Percentiles rank a stretch among this genome's conserved stretches.
Evolutionary conservation across 371 early-diverging fungal genomes (phyloP).

Genomic region (Rhizomucor miehei): DNA sequence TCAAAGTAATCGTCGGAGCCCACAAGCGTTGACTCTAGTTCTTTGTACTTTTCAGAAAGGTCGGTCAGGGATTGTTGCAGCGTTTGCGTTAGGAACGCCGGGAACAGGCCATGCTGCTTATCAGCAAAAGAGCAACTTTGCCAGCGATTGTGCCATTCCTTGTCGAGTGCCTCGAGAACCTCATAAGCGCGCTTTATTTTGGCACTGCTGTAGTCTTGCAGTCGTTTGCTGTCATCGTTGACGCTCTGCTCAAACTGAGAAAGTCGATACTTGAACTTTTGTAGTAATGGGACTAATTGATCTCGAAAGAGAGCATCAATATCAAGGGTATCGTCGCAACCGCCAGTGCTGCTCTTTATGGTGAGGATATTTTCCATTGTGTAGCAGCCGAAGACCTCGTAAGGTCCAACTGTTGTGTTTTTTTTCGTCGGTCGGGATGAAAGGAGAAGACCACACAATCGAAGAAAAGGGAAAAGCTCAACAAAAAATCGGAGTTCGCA

Average conservation of each 20-base stretch:
- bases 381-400: background rate
- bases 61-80: conserved; percentile 23
- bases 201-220: conserved; percentile 27
- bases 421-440: background rate
- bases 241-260: conserved; percentile 33
- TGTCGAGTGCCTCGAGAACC: conserved; percentile 29
- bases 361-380: conserved; percentile 44
- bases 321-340: conserved; percentile 33
- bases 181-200: conserved; percentile 35
- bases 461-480: background rate
- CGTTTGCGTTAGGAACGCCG: conserved; percentile 6
- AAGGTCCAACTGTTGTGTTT: background rate
- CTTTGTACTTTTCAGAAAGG: conserved; percentile 23
- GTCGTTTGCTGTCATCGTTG: conserved; percentile 25
- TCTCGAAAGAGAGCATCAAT: conserved; percentile 43
- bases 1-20: conserved; percentile 26
- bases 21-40: conserved; percentile 13
- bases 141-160: conserved; percentile 37
- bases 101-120: background rate
- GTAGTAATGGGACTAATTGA: conserved; percentile 38
- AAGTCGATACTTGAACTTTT: conserved; percentile 40
- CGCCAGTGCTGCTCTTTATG: conserved; percentile 22
- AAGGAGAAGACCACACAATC: background rate
- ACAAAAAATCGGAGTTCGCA: background rate
- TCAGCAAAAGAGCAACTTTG: conserved; percentile 16